Conservation (phyloP, 768 basidiomycete species). For the Calocybe cyanea region DNA sequence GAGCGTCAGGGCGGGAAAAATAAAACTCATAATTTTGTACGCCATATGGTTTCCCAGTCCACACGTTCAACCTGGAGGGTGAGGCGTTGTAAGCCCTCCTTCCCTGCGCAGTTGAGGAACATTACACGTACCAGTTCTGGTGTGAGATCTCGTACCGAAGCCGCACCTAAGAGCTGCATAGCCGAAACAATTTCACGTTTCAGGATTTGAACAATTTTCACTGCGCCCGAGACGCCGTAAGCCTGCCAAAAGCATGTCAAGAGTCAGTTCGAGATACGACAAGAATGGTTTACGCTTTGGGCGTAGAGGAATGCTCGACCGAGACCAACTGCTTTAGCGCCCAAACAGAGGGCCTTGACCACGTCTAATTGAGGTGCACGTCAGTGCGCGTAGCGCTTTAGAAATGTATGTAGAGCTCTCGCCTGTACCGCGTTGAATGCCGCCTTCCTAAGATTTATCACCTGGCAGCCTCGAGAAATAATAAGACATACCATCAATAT, state of each 20-base stretch:
- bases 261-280: neutral
- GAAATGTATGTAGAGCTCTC: constrained; percentile 11
- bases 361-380: constrained; percentile 64
- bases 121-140: constrained; percentile 64
- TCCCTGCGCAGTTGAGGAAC: too few species aligned
- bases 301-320: constrained; percentile 86
- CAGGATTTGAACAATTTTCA: constrained; percentile 62
- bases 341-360: constrained; percentile 85
- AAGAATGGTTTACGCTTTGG: constrained; percentile 56
- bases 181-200: constrained; percentile 73
- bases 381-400: neutral
- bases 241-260: constrained; percentile 41
- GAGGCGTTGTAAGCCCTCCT: neutral
- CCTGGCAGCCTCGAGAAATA: neutral
- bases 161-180: constrained; percentile 75
- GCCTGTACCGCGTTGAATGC: constrained; percentile 77
- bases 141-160: constrained; percentile 56
- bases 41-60: constrained; percentile 54
- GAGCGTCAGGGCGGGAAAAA: neutral
- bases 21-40: constrained; percentile 28
- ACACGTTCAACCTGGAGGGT: constrained; percentile 58
- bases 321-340: constrained; percentile 82
- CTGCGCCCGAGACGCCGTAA: constrained; percentile 69
- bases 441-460: constrained; percentile 30
- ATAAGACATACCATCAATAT: constrained; percentile 65